A percentile compares a stretch with the other conserved stretches of the same genome.
Evolutionary conservation across 2,329 filamentous ascomycete genomes (phyloP).

Genomic region (Diaporthe nobilis): DNA sequence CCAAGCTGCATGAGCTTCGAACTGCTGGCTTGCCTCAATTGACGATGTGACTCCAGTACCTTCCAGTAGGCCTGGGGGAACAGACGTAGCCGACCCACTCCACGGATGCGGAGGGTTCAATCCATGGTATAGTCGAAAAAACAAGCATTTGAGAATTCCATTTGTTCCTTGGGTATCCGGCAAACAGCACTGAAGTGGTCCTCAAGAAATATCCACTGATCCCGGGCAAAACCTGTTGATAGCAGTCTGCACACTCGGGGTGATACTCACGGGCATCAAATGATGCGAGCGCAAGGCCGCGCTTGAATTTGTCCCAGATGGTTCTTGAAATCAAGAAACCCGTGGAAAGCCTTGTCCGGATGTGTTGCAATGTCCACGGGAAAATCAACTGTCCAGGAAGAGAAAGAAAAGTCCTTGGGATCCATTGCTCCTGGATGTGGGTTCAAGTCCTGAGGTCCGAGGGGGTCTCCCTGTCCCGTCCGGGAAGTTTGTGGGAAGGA

Average conservation of each 20-base stretch:
- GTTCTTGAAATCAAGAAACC: too few relatives aligned
- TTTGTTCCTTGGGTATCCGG: not conserved
- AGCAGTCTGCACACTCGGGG: slow-evolving; percentile 23
- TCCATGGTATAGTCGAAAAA: slow-evolving; percentile 19
- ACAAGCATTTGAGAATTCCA: not conserved
- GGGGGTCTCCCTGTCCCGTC: not conserved
- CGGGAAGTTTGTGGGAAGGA: slow-evolving; percentile 32
- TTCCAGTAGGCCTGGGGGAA: not conserved
- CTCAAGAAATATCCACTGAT: slow-evolving; percentile 6
- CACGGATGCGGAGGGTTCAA: not conserved
- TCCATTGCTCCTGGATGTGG: not conserved
- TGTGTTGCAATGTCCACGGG: not conserved
- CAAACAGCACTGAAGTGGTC: not conserved
- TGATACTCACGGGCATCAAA: slow-evolving; percentile 32
- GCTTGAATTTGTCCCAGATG: not conserved
- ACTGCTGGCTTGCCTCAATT: not conserved
- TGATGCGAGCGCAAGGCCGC: not conserved
- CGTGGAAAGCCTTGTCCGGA: not conserved
- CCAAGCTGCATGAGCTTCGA: slow-evolving; percentile 18
- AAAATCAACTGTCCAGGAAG: not conserved
- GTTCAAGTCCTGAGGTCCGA: slow-evolving; percentile 13
- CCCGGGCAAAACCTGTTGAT: slow-evolving; percentile 33
- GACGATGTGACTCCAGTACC: not conserved
- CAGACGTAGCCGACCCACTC: not conserved
- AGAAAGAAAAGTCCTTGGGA: not conserved